These are phyloP conservation scores for Chaetoscypha palmicola DNA, from an alignment of 2,329 filamentous ascomycete genomes.

Conservation along the genomic window DNA sequence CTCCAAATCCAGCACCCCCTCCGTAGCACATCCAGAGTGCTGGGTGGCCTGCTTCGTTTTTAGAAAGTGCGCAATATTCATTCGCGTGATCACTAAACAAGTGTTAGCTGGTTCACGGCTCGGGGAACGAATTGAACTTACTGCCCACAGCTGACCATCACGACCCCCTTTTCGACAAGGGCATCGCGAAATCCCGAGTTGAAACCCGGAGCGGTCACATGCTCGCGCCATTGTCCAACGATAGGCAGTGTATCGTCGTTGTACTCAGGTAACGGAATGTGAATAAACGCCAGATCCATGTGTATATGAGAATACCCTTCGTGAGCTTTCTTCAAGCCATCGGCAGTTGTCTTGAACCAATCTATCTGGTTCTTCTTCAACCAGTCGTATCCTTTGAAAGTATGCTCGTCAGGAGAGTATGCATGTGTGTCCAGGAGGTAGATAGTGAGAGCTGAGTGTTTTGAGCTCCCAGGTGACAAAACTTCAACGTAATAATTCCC, in stretches of 20 bases:
- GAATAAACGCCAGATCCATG: constrained; percentile 94
- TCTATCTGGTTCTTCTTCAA: constrained; percentile 88
- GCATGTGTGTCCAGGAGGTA: constrained; percentile 92
- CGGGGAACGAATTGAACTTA: too few species aligned
- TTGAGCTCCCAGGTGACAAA: constrained; percentile 67
- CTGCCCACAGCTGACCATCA: constrained; percentile 89
- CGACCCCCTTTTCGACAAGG: constrained; percentile 74
- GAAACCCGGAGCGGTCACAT: constrained; percentile 77
- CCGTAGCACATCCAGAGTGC: constrained; percentile 98
- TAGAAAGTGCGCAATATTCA: constrained; percentile 78
- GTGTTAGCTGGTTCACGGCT: too few species aligned
- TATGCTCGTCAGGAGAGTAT: constrained; percentile 82
- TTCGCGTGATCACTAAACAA: constrained; percentile 76
- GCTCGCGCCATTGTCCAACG: constrained; percentile 72
- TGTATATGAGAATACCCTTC: constrained; percentile 83
- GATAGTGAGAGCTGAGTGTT: constrained; percentile 87
- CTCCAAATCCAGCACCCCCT: constrained; percentile 85
- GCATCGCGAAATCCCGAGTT: constrained; percentile 93
- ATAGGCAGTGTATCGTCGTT: constrained; percentile 49
- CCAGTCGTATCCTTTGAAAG: constrained; percentile 95
- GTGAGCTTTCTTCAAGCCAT: constrained; percentile 68
- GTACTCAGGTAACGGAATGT: constrained; percentile 93
- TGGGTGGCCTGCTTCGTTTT: constrained; percentile 38
- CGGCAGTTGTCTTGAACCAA: constrained; percentile 81
- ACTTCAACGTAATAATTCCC: constrained; percentile 95